Conservation (phyloP, 2,329 filamentous ascomycete species). For the Microascus cirrosus region DNA sequence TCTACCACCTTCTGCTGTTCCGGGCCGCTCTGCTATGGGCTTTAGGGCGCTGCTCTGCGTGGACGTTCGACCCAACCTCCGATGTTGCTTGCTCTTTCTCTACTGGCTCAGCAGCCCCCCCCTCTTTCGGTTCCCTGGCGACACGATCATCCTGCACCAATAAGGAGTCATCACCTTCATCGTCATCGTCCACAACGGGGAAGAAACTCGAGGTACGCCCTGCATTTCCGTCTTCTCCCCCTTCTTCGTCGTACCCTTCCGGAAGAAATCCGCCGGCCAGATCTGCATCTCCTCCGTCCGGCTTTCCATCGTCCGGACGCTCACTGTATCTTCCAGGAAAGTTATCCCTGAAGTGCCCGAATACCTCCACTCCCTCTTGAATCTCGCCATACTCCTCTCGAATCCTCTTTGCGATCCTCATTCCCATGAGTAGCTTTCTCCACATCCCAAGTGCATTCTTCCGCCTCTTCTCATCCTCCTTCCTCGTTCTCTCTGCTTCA, state of each 20-base stretch:
- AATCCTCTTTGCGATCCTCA: constrained; percentile 72
- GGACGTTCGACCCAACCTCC: not conserved
- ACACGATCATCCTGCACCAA: constrained; percentile 7
- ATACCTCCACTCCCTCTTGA: constrained; percentile 37
- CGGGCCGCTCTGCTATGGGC: not conserved
- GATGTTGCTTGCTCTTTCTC: not conserved
- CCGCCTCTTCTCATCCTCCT: constrained; percentile 74
- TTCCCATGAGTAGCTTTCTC: constrained; percentile 77
- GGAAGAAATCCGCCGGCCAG: constrained; percentile 52
- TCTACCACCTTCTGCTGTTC: not conserved
- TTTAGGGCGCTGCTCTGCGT: not conserved
- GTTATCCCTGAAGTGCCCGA: constrained; percentile 33
- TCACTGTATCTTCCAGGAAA: not conserved
- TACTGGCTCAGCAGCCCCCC: not conserved
- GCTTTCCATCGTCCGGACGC: constrained; percentile 2
- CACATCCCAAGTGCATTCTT: constrained; percentile 65
- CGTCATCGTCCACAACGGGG: constrained; percentile 31
- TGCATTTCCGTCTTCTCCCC: constrained; percentile 18
- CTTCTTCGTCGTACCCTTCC: constrained; percentile 41
- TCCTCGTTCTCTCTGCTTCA: constrained; percentile 61
- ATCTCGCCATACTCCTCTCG: constrained; percentile 63
- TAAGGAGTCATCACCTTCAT: constrained; percentile 19
- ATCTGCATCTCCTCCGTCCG: constrained; percentile 37
- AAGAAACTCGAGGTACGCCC: constrained; percentile 33
- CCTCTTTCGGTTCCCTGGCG: not conserved